Conservation (phyloP, 371 early-diverging fungal genomes). For the Mucor circinelloides region DNA sequence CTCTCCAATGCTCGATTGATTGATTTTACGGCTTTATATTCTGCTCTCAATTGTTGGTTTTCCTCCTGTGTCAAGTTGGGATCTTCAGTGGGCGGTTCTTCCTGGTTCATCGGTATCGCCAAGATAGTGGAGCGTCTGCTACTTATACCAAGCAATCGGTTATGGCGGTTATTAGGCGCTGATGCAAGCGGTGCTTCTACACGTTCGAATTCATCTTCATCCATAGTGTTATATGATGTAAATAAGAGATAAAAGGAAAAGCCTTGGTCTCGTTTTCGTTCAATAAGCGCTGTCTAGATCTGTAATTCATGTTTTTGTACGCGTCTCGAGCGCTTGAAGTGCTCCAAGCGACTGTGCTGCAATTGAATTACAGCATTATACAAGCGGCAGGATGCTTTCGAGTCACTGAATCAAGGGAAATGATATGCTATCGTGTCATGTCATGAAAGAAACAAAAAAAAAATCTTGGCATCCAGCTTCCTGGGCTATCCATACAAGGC, state of each 20-base stretch:
- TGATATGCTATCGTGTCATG: neutral
- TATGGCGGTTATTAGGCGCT: constrained; percentile 4
- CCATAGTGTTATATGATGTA: neutral
- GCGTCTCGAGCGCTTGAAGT: neutral
- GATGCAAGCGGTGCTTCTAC: neutral
- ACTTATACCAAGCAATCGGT: neutral
- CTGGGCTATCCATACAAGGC: neutral
- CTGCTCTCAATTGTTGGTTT: constrained; percentile 31
- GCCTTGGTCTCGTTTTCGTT: neutral
- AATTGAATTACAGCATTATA: neutral
- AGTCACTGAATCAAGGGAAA: neutral
- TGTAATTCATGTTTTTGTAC: neutral
- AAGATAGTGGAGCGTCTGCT: constrained; percentile 17
- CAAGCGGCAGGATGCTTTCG: neutral
- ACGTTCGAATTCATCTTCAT: neutral
- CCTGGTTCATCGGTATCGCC: neutral
- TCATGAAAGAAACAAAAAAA: too few species aligned
- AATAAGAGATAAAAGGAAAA: neutral
- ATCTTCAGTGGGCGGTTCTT: constrained; percentile 28
- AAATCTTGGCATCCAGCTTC: neutral
- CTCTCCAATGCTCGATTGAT: constrained; percentile 31
- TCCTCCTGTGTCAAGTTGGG: constrained; percentile 32
- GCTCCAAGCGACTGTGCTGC: neutral
- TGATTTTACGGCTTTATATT: constrained; percentile 32
- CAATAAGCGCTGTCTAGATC: neutral